Evolutionary conservation across 2,329 filamentous ascomycete species (phyloP), one percentile per base, ranked within the genome.

Genomic region (Penicillium sp.): DNA sequence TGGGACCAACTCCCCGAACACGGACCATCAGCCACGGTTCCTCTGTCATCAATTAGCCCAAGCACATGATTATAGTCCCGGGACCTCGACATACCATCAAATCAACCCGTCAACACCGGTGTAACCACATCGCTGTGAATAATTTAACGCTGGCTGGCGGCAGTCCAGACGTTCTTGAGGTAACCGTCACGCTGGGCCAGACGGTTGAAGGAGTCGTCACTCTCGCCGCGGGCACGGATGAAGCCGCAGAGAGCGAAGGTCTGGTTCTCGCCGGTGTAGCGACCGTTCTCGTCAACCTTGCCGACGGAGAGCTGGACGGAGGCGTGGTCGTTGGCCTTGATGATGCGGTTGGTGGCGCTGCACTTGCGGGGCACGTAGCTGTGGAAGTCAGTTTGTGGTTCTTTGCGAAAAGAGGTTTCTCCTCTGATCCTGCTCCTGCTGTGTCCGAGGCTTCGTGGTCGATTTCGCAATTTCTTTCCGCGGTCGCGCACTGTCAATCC

Each of bases 251-350:
- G 89, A 71, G 94, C 93, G 79, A 96, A 99, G 76, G 91, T 88
- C 81, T 97, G 90, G 88, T 92, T 96, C 84, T 97, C 94, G 81
- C 93, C 92, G 69, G 91, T 91, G 82, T 92, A 92, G 73, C 92
- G 91, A 78, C 94, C 94, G 83, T 92, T 95, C 88, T 99, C 94
- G 81, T 97, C 93, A 72, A 99, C 94, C 85, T 97, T 97, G 80
- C 89, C 93, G 77, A 99, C 84, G 72, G 89, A 91, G 81, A 99
- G 91, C 83, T 99, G 94, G 72, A 97, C 94, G 63, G 91, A 96
- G 73, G 91, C 93, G 86, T 99, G 94, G 83, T 99, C 94, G 85
- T 97, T 97, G 85, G 94, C 92, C 86, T 97, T 97, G 88, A 99
- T 97, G 86, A 97, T 97, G 83, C 94, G 91, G 91, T 96, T 95